Conservation (phyloP, 768 basidiomycete species). For the Suillus placidus region DNA sequence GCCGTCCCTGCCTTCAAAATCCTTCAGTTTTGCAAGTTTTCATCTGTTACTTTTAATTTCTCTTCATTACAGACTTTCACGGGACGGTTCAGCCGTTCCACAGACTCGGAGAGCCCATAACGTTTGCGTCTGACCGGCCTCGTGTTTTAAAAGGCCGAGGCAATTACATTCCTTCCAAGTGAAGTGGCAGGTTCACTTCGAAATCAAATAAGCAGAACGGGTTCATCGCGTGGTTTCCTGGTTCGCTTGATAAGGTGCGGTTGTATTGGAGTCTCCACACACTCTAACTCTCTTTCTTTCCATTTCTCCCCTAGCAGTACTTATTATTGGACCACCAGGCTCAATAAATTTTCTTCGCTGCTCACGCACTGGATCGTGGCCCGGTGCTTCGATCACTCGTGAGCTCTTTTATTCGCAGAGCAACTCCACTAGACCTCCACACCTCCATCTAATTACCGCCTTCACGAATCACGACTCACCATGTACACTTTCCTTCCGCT, state of each 20-base stretch:
- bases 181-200: slow-evolving; percentile 1
- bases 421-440: background rate
- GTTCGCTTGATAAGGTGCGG: slow-evolving; percentile 13
- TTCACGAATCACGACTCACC: slow-evolving; percentile 6
- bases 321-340: slow-evolving; percentile 4
- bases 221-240: slow-evolving; percentile 2
- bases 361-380: slow-evolving; percentile 7
- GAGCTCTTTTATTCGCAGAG: slow-evolving; percentile 23
- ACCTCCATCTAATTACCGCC: slow-evolving; percentile 8
- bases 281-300: slow-evolving; percentile 10
- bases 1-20: background rate
- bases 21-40: background rate
- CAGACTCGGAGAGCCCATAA: background rate
- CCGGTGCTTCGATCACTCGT: slow-evolving; percentile 16
- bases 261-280: slow-evolving; percentile 2
- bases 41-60: background rate
- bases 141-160: slow-evolving; percentile 12
- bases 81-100: slow-evolving; percentile 13
- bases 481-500: slow-evolving; percentile 32
- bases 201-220: slow-evolving; percentile 3
- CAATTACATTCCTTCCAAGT: background rate
- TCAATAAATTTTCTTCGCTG: background rate
- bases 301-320: background rate
- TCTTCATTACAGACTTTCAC: slow-evolving; percentile 1
- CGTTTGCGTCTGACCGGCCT: slow-evolving; percentile 8